Conservation (phyloP, 139 green algal species). For the Auxenochlorella pyrenoidosa region DNA sequence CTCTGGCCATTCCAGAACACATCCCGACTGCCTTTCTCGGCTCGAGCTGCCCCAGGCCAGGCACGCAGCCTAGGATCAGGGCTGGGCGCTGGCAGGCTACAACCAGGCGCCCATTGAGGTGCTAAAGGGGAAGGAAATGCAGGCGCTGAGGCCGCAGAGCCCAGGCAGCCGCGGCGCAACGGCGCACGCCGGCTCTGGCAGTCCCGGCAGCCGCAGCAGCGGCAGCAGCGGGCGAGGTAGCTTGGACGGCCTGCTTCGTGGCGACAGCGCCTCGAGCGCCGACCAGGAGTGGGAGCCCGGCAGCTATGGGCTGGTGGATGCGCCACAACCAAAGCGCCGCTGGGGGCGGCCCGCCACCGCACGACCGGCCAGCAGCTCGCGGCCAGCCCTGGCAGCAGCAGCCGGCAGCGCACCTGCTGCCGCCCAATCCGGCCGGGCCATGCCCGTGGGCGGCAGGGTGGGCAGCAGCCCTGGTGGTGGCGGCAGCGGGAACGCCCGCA, state of each 20-base stretch:
- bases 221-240: not conserved
- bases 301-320: conserved; percentile 10
- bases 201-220: too few species aligned
- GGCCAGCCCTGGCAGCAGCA: not conserved
- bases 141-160: too few species aligned
- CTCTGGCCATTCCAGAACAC: too few species aligned
- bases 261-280: not conserved
- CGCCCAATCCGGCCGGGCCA: too few species aligned
- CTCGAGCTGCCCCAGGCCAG: too few species aligned
- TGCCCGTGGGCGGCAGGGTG: not conserved
- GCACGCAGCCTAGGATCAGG: too few species aligned
- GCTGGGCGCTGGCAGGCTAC: too few species aligned
- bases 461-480: not conserved
- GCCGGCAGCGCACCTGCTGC: not conserved
- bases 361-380: not conserved
- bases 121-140: too few species aligned
- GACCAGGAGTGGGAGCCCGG: conserved; percentile 14
- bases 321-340: not conserved
- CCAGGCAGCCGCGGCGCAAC: too few species aligned
- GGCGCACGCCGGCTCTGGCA: too few species aligned
- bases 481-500: not conserved
- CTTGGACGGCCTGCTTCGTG: not conserved
- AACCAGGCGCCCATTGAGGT: too few species aligned
- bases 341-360: not conserved
- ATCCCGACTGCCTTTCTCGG: too few species aligned